phyloP scores from a whole-genome alignment of 371 early-diverging fungal genomes.

The Batrachochytrium dendrobatidis region DNA sequence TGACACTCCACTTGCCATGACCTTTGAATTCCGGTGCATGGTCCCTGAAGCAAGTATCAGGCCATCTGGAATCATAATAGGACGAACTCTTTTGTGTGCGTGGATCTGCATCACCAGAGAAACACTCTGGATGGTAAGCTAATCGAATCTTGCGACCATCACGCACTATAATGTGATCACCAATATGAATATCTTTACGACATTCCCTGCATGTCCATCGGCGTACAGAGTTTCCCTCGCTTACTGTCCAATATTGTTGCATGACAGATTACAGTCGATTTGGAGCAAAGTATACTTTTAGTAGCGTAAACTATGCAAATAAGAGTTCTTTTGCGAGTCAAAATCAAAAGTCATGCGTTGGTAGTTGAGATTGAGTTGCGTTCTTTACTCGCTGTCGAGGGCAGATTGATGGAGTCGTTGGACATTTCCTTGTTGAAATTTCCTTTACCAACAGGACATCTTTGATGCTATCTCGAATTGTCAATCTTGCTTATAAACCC shows the following conservation, averaged over 20 bases:
- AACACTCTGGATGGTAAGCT: constrained; percentile 27
- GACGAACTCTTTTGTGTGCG: constrained; percentile 23
- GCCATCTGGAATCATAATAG: constrained; percentile 12
- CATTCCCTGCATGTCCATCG: constrained; percentile 28
- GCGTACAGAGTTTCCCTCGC: constrained; percentile 20
- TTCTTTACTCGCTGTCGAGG: too few species aligned
- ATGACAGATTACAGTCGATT: too few species aligned
- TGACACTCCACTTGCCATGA: constrained; percentile 29
- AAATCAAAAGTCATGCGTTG: too few species aligned
- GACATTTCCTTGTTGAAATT: too few species aligned
- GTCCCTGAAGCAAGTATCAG: constrained; percentile 3
- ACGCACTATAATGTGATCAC: constrained; percentile 18
- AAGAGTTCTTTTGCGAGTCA: too few species aligned
- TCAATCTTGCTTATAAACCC: too few species aligned
- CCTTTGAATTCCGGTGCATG: constrained; percentile 26
- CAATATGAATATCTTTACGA: constrained; percentile 12
- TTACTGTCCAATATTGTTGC: constrained; percentile 19
- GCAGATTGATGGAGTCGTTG: too few species aligned
- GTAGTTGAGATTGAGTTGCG: too few species aligned
- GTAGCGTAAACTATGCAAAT: too few species aligned
- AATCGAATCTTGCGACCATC: constrained; percentile 35
- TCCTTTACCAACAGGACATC: too few species aligned
- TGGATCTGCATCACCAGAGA: constrained; percentile 25
- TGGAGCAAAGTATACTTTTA: too few species aligned
- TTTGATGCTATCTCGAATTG: too few species aligned